These are phyloP conservation scores for Leccinum subfulvum DNA, from an alignment of 1,284 basidiomycete species.

Conservation along the genomic window DNA sequence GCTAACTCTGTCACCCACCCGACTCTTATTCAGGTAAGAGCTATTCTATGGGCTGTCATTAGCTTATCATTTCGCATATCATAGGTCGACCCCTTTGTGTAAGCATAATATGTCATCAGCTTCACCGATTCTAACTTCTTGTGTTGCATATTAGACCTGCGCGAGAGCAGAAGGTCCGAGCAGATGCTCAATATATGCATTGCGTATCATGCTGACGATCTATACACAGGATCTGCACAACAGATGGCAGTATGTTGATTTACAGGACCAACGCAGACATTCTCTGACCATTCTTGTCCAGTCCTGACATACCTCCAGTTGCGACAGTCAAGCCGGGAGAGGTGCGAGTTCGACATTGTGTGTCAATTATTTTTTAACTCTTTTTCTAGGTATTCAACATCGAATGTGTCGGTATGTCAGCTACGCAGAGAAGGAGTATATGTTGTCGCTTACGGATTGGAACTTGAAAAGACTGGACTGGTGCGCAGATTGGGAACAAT, in stretches of 20 bases:
- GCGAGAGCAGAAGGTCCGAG: conserved; percentile 56
- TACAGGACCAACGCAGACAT: not conserved
- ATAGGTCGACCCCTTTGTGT: conserved; percentile 33
- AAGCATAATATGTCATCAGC: conserved; percentile 4
- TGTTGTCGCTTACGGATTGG: not conserved
- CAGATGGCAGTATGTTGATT: conserved; percentile 64
- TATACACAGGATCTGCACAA: conserved; percentile 60
- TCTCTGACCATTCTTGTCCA: conserved; percentile 25
- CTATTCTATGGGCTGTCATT: not conserved
- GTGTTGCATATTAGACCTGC: conserved; percentile 41
- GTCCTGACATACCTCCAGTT: conserved; percentile 67
- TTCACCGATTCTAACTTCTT: not conserved
- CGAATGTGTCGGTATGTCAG: conserved; percentile 60
- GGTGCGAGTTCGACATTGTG: conserved; percentile 29
- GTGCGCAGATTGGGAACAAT: conserved; percentile 74
- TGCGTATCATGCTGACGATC: not conserved
- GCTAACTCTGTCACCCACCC: conserved; percentile 58
- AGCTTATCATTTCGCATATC: not conserved
- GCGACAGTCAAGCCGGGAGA: conserved; percentile 67
- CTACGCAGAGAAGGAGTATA: not conserved
- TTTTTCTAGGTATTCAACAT: conserved; percentile 63
- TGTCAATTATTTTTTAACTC: conserved; percentile 1
- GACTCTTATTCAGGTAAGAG: conserved; percentile 42
- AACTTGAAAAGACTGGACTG: conserved; percentile 60
- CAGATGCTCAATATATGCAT: not conserved